Percentiles rank a stretch among this genome's conserved stretches.
Evolutionary conservation across 73 alveolate genomes (phyloP).

Genomic region (Tetrahymena thermophila): DNA sequence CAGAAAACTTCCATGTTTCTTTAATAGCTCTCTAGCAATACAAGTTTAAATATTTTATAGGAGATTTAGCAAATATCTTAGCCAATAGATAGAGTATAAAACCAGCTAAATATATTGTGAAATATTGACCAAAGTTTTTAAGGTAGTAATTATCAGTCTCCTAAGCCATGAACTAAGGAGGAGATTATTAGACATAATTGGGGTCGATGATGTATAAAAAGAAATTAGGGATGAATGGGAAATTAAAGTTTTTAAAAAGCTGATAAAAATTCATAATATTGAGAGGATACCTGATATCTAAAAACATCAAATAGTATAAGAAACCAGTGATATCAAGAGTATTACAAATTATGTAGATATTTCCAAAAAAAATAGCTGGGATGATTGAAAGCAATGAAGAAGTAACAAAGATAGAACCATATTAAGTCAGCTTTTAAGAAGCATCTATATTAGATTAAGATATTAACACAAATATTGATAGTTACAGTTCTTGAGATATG

Average conservation of each 20-base stretch:
- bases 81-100: neutral
- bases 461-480: neutral
- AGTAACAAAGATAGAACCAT: neutral
- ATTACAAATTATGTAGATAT: neutral
- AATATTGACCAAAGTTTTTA: neutral
- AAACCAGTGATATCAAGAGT: neutral
- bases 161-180: neutral
- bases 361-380: neutral
- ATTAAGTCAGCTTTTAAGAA: neutral
- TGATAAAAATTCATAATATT: too few species aligned
- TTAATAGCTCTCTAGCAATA: neutral
- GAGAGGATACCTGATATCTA: neutral
- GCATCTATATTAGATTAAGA: neutral
- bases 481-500: too few species aligned
- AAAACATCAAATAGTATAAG: too few species aligned
- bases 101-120: neutral
- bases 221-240: neutral
- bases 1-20: neutral
- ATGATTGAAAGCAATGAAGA: neutral
- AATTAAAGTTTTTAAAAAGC: too few species aligned
- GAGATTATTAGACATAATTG: neutral
- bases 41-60: neutral
- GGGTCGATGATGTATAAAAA: neutral
- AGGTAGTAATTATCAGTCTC: neutral
- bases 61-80: neutral